Base-by-base conservation (phyloP, 2,329 filamentous ascomycete genomes). In the Zopfia rhizophila region DNA sequence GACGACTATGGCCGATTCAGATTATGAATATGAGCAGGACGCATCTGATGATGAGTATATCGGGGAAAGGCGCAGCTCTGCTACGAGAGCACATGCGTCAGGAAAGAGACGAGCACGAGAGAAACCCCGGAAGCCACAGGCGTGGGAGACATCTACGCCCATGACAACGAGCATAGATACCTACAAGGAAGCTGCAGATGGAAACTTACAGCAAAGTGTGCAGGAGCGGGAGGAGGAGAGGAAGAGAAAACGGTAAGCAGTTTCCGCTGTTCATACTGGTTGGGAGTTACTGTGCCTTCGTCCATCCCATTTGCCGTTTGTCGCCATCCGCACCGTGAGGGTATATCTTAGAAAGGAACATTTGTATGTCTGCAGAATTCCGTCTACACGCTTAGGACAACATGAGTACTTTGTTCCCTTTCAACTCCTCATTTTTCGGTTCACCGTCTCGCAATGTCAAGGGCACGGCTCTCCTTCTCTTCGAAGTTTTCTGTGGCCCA, bases 161-260 rank as follows among this genome's bases (percentile, higher is more conserved):
- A 81, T 62, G 72, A 80, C 33, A 68, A 69, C 42, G 59, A 69
- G 24, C 10, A 81, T 78, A 78, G 90, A 93, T 66, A 83, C 83
- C 5, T 83, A 92, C 23, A 82, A 89, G 37, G 90, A 94, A 72
- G 87, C 87, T 14, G 87, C 85, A 29, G 90, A 95, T 73, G 91
- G 89, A 32, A 86, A 85, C 45, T 84, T 96, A 56, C 86, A 85
- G 45, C 83, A 82, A 29, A 81, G 82, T 10, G 82, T 96, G 28
- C 86, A 90, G 55, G 87, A 87, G 16, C 73, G 89, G 21, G 80
- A 91, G 36, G 91, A 96, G 71, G 90, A 90, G 16, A 86, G 89
- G 68, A 95, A 95, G 78, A 85, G 91, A 48, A 86, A 86, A 67
- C 79, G 84, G 82, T 85, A 69, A 65, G 71, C 43, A 7, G 12